Evolutionary conservation across 306 rosid genomes (phyloP).

Genomic region (Pachyrhizus erosus): DNA sequence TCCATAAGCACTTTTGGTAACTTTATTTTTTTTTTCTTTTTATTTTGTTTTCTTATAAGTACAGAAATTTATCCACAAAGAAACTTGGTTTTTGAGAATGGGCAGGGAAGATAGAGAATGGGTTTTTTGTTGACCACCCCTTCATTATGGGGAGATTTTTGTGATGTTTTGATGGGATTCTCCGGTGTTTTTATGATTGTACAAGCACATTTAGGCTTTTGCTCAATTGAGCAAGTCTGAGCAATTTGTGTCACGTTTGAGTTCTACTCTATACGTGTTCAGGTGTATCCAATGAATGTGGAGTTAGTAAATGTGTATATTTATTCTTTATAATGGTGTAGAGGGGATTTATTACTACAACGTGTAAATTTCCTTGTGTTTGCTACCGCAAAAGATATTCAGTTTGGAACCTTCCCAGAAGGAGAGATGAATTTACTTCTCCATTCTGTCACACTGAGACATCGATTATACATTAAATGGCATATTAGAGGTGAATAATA

Average conservation of each 20-base stretch:
- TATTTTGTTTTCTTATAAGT: too few species aligned
- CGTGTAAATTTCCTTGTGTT: background rate
- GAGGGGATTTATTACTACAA: too few species aligned
- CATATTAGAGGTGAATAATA: background rate
- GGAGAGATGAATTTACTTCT: background rate
- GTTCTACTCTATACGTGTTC: background rate
- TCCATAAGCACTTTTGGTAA: too few species aligned
- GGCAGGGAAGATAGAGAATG: background rate
- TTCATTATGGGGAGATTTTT: constrained; percentile 2
- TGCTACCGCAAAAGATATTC: background rate
- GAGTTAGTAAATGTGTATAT: background rate
- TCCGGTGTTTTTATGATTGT: background rate
- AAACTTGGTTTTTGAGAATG: background rate
- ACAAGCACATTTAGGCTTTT: background rate
- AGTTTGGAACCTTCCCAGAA: background rate
- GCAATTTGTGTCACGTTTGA: background rate
- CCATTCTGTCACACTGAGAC: background rate
- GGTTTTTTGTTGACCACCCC: background rate
- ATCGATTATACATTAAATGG: background rate
- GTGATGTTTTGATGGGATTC: background rate
- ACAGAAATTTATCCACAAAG: too few species aligned
- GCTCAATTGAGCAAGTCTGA: background rate
- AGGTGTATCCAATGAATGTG: background rate
- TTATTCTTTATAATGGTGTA: background rate
- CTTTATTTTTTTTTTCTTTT: too few species aligned